Conservation (phyloP, 345 rosid genomes). For the Pelargonium nanum region DNA sequence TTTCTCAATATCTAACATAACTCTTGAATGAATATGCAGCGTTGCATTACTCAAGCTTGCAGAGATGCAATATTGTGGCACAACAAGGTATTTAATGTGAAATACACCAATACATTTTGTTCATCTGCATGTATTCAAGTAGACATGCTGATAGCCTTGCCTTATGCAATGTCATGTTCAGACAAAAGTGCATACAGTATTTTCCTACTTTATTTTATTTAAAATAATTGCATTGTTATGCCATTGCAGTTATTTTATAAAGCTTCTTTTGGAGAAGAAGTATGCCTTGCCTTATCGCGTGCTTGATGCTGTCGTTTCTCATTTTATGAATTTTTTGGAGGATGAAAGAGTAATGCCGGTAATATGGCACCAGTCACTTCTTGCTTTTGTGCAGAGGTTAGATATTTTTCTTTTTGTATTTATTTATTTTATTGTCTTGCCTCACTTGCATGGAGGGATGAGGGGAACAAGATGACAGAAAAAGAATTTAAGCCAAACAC, state of each 20-base stretch:
- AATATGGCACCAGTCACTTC: conserved; percentile 96
- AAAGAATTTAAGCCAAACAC: background rate
- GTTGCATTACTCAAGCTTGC: conserved; percentile 71
- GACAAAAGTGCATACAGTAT: background rate
- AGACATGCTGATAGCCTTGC: background rate
- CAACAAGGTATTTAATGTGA: conserved; percentile 60
- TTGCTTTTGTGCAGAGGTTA: conserved; percentile 83
- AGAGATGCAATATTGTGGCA: conserved; percentile 91
- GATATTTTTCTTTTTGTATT: conserved; percentile 3
- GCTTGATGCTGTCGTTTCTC: conserved; percentile 66
- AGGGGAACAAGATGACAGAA: background rate
- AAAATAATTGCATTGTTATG: background rate
- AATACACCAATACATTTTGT: background rate
- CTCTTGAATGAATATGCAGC: conserved; percentile 38
- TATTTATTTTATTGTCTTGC: background rate
- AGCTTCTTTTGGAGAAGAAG: conserved; percentile 86
- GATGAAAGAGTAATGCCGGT: conserved; percentile 89
- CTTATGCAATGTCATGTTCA: background rate
- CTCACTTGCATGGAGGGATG: background rate
- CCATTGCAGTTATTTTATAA: conserved; percentile 69
- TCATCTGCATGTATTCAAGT: background rate
- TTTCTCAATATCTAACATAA: conserved; percentile 3
- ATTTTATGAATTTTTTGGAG: conserved; percentile 68
- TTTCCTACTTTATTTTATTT: conserved; percentile 1
- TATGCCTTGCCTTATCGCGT: conserved; percentile 81